Evolutionary conservation across 2,329 filamentous ascomycete species (phyloP).

Genomic region (Periglandula ipomoeae): DNA sequence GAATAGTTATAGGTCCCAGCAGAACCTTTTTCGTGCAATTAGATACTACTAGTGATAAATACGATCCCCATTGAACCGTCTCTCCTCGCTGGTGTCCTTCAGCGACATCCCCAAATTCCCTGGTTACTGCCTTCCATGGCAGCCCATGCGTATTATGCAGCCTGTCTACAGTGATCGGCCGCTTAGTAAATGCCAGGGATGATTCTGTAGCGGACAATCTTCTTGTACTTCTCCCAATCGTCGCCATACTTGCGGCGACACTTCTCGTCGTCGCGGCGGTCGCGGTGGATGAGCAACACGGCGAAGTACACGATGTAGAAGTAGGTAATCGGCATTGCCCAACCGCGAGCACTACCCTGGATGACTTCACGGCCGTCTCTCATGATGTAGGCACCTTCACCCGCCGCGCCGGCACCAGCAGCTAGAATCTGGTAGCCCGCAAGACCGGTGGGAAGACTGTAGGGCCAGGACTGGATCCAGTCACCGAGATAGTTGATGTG

Average conservation of each 20-base stretch:
- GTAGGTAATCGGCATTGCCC: constrained; percentile 83
- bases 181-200: constrained; percentile 72
- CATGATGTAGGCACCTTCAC: constrained; percentile 46
- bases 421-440: constrained; percentile 70
- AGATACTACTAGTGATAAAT: too few species aligned
- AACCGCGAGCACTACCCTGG: constrained; percentile 65
- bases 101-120: too few species aligned
- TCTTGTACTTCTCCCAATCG: constrained; percentile 86
- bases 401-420: constrained; percentile 36
- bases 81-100: too few species aligned
- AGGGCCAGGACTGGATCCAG: constrained; percentile 90
- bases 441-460: constrained; percentile 75
- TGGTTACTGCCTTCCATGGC: too few species aligned
- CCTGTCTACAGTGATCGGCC: not conserved
- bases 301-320: constrained; percentile 94
- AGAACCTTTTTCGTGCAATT: too few species aligned
- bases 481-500: constrained; percentile 97
- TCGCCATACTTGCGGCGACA: constrained; percentile 84
- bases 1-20: too few species aligned
- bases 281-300: constrained; percentile 75
- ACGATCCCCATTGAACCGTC: too few species aligned
- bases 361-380: constrained; percentile 55
- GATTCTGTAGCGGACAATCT: constrained; percentile 72
- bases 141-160: too few species aligned
- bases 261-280: constrained; percentile 82